Base-by-base conservation (phyloP, 2,329 filamentous ascomycete genomes). In the Aureobasidium uvarum region DNA sequence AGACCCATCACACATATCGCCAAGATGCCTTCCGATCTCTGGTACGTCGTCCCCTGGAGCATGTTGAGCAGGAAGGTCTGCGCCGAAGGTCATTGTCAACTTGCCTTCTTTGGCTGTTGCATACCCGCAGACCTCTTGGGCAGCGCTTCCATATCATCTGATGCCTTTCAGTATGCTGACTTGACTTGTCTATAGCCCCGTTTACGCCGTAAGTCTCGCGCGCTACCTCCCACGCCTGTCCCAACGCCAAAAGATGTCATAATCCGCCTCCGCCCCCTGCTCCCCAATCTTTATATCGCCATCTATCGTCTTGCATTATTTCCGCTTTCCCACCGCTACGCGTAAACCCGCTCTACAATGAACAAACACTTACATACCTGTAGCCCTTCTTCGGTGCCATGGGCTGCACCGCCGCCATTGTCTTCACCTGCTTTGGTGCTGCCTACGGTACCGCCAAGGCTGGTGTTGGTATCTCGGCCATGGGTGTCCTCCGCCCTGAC, bases 381-480 rank as follows among this genome's bases (percentile, higher is more conserved):
- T 76, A 89, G 86, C 88, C 93, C 81, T 97, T 97, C 84, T 97
- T 97, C 77, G 92, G 93, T 83, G 92, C 92, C 79, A 95, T 97
- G 90, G 93, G 93, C 80, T 97, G 93, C 86, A 95, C 89, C 75
- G 90, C 87, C 71, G 92, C 92, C 80, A 96, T 96, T 77, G 91
- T 96, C 77, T 96, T 96, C 85, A 96, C 92, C 79, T 96, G 92
- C 81, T 89, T 96, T 74, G 92, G 95, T 79, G 95, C 95, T 76
- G 92, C 95, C 73, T 99, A 98, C 83, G 95, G 95, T 81, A 99
- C 95, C 73, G 95, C 95, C 78, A 99, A 99, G 87, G 96, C 95
- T 76, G 95, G 95, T 84, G 95, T 98, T 74, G 95, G 95, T 86
- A 96, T 99, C 77, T 92, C 92, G 72, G 91, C 93, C 73, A 97